A percentile compares a stretch with the other conserved stretches of the same genome.
phyloP scores from a whole-genome alignment of 2,329 filamentous ascomycete species.

The Xylaria sp. region DNA sequence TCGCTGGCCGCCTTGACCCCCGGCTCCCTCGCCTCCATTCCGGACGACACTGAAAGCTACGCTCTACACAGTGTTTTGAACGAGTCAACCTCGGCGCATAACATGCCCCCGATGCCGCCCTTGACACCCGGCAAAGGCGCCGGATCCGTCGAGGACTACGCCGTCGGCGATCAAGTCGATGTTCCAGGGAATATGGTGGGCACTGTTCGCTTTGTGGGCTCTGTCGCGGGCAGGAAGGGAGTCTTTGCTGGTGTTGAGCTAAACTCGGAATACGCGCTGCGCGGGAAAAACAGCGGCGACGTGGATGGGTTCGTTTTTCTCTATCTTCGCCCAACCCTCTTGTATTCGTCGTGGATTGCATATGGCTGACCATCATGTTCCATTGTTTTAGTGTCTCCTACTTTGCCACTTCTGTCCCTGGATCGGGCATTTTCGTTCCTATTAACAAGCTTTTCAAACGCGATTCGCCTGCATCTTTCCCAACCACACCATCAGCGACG shows the following conservation, averaged over 20 bases:
- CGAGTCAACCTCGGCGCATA: constrained; percentile 44
- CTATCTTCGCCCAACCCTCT: not conserved
- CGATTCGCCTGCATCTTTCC: constrained; percentile 65
- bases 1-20: constrained; percentile 76
- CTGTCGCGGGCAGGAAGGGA: constrained; percentile 88
- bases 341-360: constrained; percentile 31
- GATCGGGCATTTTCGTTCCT: constrained; percentile 93
- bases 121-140: constrained; percentile 62
- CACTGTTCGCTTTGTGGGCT: constrained; percentile 86
- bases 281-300: constrained; percentile 95
- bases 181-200: constrained; percentile 95
- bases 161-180: constrained; percentile 85
- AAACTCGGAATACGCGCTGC: constrained; percentile 78
- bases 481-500: constrained; percentile 76
- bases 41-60: constrained; percentile 73
- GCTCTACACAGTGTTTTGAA: constrained; percentile 65
- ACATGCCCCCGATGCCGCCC: constrained; percentile 60
- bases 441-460: constrained; percentile 80
- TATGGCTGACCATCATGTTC: constrained; percentile 33
- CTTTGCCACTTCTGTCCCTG: constrained; percentile 80
- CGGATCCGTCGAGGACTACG: constrained; percentile 63
- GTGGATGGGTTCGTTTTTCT: constrained; percentile 78
- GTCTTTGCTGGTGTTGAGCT: constrained; percentile 94
- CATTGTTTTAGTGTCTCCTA: constrained; percentile 69
- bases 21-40: constrained; percentile 70